Conservation (phyloP, 2,329 filamentous ascomycete genomes). For the Ceratocystiopsis sp. region DNA sequence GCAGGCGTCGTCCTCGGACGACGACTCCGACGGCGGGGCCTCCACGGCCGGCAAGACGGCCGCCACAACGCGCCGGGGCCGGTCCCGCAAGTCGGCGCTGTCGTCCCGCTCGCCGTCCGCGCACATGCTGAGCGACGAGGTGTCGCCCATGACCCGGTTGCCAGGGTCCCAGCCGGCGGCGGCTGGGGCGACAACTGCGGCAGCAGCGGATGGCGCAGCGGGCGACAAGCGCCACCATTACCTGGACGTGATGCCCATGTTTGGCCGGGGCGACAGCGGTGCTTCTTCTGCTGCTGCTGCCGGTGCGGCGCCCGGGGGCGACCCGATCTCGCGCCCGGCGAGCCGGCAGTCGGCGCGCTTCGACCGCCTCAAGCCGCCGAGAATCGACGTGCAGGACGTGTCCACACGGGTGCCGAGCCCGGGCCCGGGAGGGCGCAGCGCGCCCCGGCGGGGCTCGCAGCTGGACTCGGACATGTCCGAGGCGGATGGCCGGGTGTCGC, state of each 20-base stretch:
- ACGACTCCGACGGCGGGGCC: constrained; percentile 28
- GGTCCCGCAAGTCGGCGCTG: constrained; percentile 17
- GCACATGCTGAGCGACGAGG: too few relatives aligned
- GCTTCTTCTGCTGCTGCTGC: not conserved
- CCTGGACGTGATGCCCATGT: constrained; percentile 34
- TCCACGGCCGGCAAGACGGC: constrained; percentile 5
- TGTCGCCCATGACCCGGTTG: too few relatives aligned
- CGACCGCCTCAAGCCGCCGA: constrained; percentile 31
- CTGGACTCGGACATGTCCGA: constrained; percentile 5
- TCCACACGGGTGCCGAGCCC: constrained; percentile 18
- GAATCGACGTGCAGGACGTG: constrained; percentile 27
- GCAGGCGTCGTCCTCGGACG: constrained; percentile 13
- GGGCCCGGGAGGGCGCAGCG: not conserved
- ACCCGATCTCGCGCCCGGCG: constrained; percentile 15
- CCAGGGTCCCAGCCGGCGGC: too few relatives aligned
- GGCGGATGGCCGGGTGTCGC: not conserved
- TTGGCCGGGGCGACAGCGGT: constrained; percentile 16
- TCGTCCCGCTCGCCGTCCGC: constrained; percentile 15
- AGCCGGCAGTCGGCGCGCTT: constrained; percentile 27
- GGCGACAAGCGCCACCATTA: constrained; percentile 23
- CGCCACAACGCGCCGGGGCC: constrained; percentile 15
- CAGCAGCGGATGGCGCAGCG: not conserved
- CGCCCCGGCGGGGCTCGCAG: not conserved
- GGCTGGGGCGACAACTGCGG: too few relatives aligned
- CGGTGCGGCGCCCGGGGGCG: not conserved